Evolutionary conservation across 306 rosid genomes (phyloP).

Genomic region (Fagus sylvatica): DNA sequence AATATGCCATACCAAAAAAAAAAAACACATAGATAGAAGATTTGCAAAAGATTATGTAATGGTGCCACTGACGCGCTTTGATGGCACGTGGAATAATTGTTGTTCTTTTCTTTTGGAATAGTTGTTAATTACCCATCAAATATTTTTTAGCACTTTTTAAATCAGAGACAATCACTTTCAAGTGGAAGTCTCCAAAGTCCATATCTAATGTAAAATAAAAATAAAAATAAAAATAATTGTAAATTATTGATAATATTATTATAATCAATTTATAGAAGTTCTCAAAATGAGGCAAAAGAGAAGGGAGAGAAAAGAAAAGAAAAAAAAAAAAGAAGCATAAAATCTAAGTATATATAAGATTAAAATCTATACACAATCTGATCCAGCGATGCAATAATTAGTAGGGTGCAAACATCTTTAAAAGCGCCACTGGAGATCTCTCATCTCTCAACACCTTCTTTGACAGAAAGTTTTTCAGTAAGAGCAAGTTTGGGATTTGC

Average conservation of each 20-base stretch:
- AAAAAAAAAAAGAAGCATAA: slow-evolving; percentile 50
- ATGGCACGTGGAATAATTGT: slow-evolving; percentile 2
- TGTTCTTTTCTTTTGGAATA: background rate
- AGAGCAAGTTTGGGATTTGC: slow-evolving; percentile 50
- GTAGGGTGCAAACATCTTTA: slow-evolving; percentile 48
- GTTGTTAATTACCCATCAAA: slow-evolving; percentile 20
- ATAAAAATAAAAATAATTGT: slow-evolving; percentile 24
- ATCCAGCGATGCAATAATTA: slow-evolving; percentile 99
- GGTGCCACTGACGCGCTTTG: background rate
- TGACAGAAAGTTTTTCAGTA: slow-evolving; percentile 23
- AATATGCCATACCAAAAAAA: background rate
- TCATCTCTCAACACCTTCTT: slow-evolving; percentile 40
- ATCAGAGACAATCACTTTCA: slow-evolving; percentile 80
- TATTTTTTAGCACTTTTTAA: slow-evolving; percentile 39
- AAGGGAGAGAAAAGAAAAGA: slow-evolving; percentile 9
- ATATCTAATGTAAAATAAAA: slow-evolving; percentile 23
- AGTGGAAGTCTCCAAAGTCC: slow-evolving; percentile 57
- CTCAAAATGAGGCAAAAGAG: slow-evolving; percentile 37
- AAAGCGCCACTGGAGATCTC: slow-evolving; percentile 63
- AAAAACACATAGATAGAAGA: background rate
- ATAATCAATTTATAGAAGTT: slow-evolving; percentile 37
- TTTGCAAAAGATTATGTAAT: background rate
- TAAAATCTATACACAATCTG: slow-evolving; percentile 85
- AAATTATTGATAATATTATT: slow-evolving; percentile 19
- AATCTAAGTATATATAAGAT: slow-evolving; percentile 76